phyloP scores from a whole-genome alignment of 768 basidiomycete genomes.

The Coprinopsis strossmayeri region DNA sequence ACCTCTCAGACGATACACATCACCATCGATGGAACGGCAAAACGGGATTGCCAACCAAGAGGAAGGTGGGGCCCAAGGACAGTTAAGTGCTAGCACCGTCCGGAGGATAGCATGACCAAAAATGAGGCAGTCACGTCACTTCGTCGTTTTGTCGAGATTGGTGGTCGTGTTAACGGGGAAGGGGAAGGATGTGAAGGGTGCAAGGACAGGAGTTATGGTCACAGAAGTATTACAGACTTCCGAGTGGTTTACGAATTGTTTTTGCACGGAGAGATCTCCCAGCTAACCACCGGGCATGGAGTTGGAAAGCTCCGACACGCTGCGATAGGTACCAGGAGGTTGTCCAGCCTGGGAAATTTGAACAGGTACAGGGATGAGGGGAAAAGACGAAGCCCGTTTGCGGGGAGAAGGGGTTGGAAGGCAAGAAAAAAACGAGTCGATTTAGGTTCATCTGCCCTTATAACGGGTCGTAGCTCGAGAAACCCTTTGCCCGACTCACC shows the following conservation, averaged over 20 bases:
- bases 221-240: no score
- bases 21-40: not conserved
- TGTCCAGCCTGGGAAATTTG: no score
- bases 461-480: not conserved
- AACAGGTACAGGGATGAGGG: no score
- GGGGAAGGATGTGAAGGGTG: not conserved
- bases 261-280: no score
- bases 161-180: not conserved
- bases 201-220: not conserved
- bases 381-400: not conserved
- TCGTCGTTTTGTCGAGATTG: not conserved
- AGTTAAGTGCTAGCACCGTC: not conserved
- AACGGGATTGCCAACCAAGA: not conserved
- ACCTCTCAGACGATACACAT: not conserved
- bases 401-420: not conserved
- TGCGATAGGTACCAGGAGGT: no score
- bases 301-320: no score
- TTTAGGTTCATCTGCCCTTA: not conserved
- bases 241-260: no score
- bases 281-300: no score
- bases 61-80: not conserved
- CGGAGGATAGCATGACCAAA: no score
- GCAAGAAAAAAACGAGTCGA: constrained; percentile 3
- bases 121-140: not conserved
- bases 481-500: constrained; percentile 11